Evolutionary conservation across 768 basidiomycete genomes (phyloP).

Genomic region (Crucibulum laeve): DNA sequence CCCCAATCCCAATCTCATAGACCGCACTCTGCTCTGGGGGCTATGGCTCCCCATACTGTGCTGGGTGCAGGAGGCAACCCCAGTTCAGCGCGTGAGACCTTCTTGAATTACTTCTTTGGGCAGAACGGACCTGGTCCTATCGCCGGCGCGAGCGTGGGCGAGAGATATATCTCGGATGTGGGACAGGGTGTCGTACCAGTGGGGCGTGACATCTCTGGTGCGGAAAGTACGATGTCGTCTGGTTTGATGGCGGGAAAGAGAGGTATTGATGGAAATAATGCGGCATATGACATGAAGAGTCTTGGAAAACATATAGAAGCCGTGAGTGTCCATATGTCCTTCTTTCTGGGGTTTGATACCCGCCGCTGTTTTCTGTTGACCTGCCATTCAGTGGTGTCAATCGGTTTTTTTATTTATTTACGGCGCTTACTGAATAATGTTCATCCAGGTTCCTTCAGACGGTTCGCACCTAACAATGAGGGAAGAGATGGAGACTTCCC

Average conservation of each 20-base stretch:
- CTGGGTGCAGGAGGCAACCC: not conserved
- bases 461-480: slow-evolving; percentile 64
- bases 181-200: slow-evolving; percentile 35
- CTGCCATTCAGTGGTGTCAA: not conserved
- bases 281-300: slow-evolving; percentile 98
- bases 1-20: slow-evolving; percentile 16
- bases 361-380: slow-evolving; percentile 5
- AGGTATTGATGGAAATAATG: slow-evolving; percentile 67
- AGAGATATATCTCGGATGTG: slow-evolving; percentile 16
- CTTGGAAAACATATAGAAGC: slow-evolving; percentile 96
- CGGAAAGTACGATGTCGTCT: slow-evolving; percentile 43
- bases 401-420: not conserved
- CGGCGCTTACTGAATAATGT: too few relatives aligned
- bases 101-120: slow-evolving; percentile 98
- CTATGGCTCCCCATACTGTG: not conserved
- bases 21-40: slow-evolving; percentile 28
- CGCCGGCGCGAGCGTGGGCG: slow-evolving; percentile 48
- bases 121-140: slow-evolving; percentile 80
- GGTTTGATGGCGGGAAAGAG: slow-evolving; percentile 68
- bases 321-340: slow-evolving; percentile 45
- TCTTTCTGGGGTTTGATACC: slow-evolving; percentile 6
- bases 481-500: slow-evolving; percentile 94
- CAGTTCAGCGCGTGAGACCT: slow-evolving; percentile 77
- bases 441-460: slow-evolving; percentile 50
- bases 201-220: slow-evolving; percentile 62